Conservation (phyloP, 2,329 filamentous ascomycete genomes). For the Paracamarosporium sp. region DNA sequence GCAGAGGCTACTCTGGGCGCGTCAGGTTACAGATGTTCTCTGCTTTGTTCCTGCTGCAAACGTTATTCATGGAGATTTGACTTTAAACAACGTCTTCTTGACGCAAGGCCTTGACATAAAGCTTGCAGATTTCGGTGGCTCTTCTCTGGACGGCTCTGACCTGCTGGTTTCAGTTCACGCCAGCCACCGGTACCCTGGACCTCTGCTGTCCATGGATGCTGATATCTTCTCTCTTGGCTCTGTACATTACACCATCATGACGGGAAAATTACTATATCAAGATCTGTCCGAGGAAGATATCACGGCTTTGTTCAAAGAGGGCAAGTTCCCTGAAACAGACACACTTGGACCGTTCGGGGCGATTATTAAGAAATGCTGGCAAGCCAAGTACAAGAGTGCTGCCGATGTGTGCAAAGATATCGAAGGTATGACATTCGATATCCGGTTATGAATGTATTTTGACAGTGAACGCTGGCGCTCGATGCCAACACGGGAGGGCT, state of each 20-base stretch:
- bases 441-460: too few relatives aligned
- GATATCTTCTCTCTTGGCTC: constrained; percentile 7
- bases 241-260: constrained; percentile 4
- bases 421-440: too few relatives aligned
- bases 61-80: constrained; percentile 12
- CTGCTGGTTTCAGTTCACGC: not conserved
- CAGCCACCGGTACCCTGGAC: not conserved
- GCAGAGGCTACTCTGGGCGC: constrained; percentile 2
- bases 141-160: constrained; percentile 4
- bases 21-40: constrained; percentile 5
- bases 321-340: not conserved
- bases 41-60: not conserved
- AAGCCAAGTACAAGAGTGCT: constrained; percentile 4
- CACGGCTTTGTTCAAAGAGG: not conserved
- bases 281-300: not conserved
- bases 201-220: not conserved
- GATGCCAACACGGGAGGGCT: too few relatives aligned
- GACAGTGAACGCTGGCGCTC: too few relatives aligned
- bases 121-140: constrained; percentile 9
- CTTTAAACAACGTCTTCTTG: constrained; percentile 5
- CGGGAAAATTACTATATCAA: not conserved
- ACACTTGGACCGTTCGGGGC: not conserved
- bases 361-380: constrained; percentile 8
- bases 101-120: constrained; percentile 3
- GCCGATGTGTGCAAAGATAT: too few relatives aligned